These are phyloP conservation scores for Chenopodium formosanum DNA, from an alignment of 148 eudicot genomes.

Conservation along the genomic window DNA sequence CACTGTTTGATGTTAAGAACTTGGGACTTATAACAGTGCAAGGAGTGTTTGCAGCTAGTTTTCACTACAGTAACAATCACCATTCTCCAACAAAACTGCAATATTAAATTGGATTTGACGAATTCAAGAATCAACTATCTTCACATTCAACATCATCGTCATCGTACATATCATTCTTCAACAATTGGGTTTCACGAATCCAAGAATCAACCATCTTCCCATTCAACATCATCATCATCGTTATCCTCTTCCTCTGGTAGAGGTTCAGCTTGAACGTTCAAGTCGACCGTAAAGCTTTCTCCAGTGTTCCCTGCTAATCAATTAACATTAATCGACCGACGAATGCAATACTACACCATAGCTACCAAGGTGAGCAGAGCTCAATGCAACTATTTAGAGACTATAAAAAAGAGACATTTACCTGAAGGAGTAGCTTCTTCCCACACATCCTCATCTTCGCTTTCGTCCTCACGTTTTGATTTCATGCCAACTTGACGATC, in stretches of 20 bases:
- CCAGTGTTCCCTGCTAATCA: slow-evolving; percentile 44
- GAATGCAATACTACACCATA: neutral
- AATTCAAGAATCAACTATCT: slow-evolving; percentile 52
- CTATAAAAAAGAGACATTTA: slow-evolving; percentile 21
- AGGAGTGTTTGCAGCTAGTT: neutral
- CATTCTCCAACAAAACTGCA: neutral
- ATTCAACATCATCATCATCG: slow-evolving; percentile 69
- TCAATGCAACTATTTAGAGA: neutral
- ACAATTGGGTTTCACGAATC: neutral
- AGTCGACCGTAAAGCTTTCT: slow-evolving; percentile 63
- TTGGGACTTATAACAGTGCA: neutral
- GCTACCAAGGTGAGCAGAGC: neutral
- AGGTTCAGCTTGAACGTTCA: slow-evolving; percentile 78
- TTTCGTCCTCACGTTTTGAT: slow-evolving; percentile 56
- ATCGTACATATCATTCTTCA: slow-evolving; percentile 18
- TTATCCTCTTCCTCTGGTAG: slow-evolving; percentile 55
- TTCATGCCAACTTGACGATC: slow-evolving; percentile 74
- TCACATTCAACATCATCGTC: slow-evolving; percentile 85
- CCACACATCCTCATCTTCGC: slow-evolving; percentile 65
- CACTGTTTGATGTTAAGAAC: neutral
- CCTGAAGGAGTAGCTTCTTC: slow-evolving; percentile 79
- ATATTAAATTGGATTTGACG: neutral
- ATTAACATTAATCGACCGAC: neutral
- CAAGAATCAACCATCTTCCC: slow-evolving; percentile 82
- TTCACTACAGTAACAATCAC: neutral